Percentiles rank a stretch among this genome's conserved stretches.
Conservation (phyloP, 169 alveolate genomes). For the Plasmodium sp. region DNA sequence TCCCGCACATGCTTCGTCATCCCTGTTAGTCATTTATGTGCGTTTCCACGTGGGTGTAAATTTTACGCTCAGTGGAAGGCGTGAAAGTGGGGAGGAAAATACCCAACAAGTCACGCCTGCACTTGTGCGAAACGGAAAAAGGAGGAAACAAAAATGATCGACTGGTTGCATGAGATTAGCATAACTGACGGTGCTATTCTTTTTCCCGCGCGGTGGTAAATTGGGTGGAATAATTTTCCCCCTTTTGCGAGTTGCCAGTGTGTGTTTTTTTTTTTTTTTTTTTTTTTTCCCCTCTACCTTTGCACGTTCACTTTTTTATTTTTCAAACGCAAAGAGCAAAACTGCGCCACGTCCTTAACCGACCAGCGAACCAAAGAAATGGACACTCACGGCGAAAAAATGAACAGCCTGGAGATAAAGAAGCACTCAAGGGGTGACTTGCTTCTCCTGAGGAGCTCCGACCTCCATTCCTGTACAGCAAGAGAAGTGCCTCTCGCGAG, state of each 20-base stretch:
- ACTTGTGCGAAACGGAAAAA: not conserved
- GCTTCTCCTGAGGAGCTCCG: slow-evolving; percentile 6
- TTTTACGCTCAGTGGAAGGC: not conserved
- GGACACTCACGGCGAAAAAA: not conserved
- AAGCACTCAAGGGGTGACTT: slow-evolving; percentile 13
- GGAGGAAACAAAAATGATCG: not conserved
- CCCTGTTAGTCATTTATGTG: not conserved
- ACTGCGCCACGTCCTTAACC: not conserved
- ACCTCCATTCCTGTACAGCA: slow-evolving; percentile 3
- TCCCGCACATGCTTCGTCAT: not conserved
- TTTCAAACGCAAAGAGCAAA: not conserved
- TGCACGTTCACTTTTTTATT: not conserved
- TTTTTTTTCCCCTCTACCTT: not conserved
- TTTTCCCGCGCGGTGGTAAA: not conserved
- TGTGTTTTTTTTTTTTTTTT: not conserved
- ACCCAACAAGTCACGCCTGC: not conserved
- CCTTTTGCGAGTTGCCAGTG: not conserved
- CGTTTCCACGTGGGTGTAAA: not conserved
- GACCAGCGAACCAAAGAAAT: not conserved
- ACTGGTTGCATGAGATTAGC: not conserved
- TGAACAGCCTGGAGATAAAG: slow-evolving; percentile 14
- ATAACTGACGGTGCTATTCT: not conserved
- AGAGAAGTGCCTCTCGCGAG: not conserved
- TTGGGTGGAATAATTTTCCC: not conserved
- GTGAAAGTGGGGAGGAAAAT: too few relatives aligned